These are phyloP conservation scores for Penicillium brasilianum DNA, from an alignment of 2,329 filamentous ascomycete species.

Conservation along the genomic window DNA sequence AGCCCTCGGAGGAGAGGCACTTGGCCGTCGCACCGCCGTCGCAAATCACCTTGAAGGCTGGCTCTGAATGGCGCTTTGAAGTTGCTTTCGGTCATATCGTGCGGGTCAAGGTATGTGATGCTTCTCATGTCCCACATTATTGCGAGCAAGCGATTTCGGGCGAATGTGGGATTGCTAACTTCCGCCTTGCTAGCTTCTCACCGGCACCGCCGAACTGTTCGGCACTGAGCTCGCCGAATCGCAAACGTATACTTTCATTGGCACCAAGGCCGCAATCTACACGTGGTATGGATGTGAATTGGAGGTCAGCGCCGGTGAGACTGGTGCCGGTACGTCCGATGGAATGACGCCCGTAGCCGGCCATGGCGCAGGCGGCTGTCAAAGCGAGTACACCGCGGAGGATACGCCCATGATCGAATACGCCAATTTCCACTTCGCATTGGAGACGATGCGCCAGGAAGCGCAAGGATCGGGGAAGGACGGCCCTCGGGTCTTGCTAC, in stretches of 20 bases:
- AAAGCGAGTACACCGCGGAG: constrained; percentile 71
- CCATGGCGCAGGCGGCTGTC: constrained; percentile 63
- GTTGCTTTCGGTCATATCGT: constrained; percentile 62
- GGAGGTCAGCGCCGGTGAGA: constrained; percentile 70
- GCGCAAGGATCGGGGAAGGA: constrained; percentile 57
- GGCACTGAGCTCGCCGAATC: constrained; percentile 88
- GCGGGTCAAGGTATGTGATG: constrained; percentile 56
- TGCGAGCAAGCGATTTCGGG: no score
- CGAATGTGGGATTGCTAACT: constrained; percentile 11
- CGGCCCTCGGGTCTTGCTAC: constrained; percentile 82
- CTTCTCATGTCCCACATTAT: not conserved
- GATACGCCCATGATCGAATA: constrained; percentile 82
- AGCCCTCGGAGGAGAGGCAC: constrained; percentile 58
- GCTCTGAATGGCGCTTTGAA: constrained; percentile 80
- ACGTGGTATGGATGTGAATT: constrained; percentile 91
- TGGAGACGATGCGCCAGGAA: constrained; percentile 72
- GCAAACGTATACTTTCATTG: constrained; percentile 78
- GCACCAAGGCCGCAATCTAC: constrained; percentile 83
- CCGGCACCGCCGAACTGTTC: constrained; percentile 89
- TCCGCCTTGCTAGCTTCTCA: constrained; percentile 61
- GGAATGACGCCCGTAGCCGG: constrained; percentile 38
- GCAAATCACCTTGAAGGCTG: constrained; percentile 63
- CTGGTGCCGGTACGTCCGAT: constrained; percentile 46
- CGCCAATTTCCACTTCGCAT: constrained; percentile 84
- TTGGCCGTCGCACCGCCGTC: constrained; percentile 46